These are phyloP conservation scores for Bipolaris bicolor DNA, from an alignment of 2,329 filamentous ascomycete genomes.

Conservation along the genomic window DNA sequence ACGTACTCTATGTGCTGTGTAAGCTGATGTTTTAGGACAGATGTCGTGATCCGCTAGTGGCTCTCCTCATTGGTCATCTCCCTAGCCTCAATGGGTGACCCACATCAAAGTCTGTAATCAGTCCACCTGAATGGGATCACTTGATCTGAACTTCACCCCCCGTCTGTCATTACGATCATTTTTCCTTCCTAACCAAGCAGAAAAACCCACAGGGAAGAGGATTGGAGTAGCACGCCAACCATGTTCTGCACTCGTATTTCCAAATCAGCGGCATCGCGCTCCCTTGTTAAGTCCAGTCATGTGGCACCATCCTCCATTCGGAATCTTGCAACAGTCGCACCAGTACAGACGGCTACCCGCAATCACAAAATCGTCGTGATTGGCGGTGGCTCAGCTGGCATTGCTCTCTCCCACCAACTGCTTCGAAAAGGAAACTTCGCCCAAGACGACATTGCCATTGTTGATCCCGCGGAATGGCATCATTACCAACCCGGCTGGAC, in stretches of 20 bases:
- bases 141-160: constrained; percentile 1
- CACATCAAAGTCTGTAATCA: constrained; percentile 10
- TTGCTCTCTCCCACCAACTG: constrained; percentile 71
- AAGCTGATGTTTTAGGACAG: constrained; percentile 1
- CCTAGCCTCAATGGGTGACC: constrained; percentile 1
- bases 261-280: constrained; percentile 1
- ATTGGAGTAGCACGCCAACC: neutral
- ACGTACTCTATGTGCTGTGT: neutral
- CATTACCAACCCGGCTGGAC: constrained; percentile 76
- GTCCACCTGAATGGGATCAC: neutral
- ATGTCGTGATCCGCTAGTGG: constrained; percentile 8
- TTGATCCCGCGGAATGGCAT: constrained; percentile 68
- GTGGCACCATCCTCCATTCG: constrained; percentile 9
- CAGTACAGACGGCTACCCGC: constrained; percentile 41
- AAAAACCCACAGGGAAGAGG: neutral
- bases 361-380: constrained; percentile 71
- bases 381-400: constrained; percentile 69
- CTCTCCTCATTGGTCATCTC: neutral
- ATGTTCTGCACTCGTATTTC: constrained; percentile 2
- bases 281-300: constrained; percentile 2
- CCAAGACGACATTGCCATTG: constrained; percentile 66
- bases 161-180: neutral
- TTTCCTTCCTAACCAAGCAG: neutral
- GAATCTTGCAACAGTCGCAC: constrained; percentile 36
- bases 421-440: constrained; percentile 63